Percentiles rank a stretch among this genome's conserved stretches.
phyloP scores from a whole-genome alignment of 768 basidiomycete genomes.

The Multifurca ochricompacta region DNA sequence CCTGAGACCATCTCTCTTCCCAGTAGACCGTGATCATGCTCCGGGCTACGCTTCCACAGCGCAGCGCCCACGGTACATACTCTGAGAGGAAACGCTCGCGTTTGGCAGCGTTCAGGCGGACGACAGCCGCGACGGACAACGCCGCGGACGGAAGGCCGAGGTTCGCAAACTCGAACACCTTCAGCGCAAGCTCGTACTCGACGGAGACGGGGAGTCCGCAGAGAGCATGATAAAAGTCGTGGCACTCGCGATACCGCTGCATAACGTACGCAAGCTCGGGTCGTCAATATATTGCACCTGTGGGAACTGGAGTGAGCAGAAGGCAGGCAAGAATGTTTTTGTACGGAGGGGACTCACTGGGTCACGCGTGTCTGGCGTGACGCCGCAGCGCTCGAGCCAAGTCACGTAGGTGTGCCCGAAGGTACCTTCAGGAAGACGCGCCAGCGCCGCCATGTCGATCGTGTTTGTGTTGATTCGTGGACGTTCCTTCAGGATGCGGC shows the following conservation, averaged over 20 bases:
- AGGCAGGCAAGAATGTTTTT: neutral
- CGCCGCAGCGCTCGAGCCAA: slow-evolving; percentile 83
- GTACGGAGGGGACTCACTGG: slow-evolving; percentile 45
- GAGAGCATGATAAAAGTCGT: slow-evolving; percentile 95
- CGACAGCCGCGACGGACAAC: slow-evolving; percentile 71
- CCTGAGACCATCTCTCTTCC: slow-evolving; percentile 89
- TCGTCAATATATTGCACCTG: slow-evolving; percentile 94
- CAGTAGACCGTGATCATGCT: slow-evolving; percentile 89
- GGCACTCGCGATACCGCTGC: slow-evolving; percentile 96
- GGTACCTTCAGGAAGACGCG: slow-evolving; percentile 63
- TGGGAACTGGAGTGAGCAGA: neutral
- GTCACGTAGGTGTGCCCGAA: slow-evolving; percentile 81
- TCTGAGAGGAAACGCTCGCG: slow-evolving; percentile 53
- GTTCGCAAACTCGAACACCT: slow-evolving; percentile 91
- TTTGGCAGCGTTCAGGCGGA: slow-evolving; percentile 48
- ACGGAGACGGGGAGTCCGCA: slow-evolving; percentile 84
- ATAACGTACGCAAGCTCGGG: slow-evolving; percentile 94
- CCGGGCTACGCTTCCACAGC: slow-evolving; percentile 65
- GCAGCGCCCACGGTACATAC: slow-evolving; percentile 89
- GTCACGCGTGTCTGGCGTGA: slow-evolving; percentile 90
- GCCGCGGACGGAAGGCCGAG: slow-evolving; percentile 83
- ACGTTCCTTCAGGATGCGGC: slow-evolving; percentile 73
- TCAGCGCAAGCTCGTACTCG: slow-evolving; percentile 87
- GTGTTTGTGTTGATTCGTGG: slow-evolving; percentile 75
- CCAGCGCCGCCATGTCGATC: slow-evolving; percentile 62